phyloP scores from a whole-genome alignment of 2,329 filamentous ascomycete genomes.

The Lasiodiplodia gonubiensis region DNA sequence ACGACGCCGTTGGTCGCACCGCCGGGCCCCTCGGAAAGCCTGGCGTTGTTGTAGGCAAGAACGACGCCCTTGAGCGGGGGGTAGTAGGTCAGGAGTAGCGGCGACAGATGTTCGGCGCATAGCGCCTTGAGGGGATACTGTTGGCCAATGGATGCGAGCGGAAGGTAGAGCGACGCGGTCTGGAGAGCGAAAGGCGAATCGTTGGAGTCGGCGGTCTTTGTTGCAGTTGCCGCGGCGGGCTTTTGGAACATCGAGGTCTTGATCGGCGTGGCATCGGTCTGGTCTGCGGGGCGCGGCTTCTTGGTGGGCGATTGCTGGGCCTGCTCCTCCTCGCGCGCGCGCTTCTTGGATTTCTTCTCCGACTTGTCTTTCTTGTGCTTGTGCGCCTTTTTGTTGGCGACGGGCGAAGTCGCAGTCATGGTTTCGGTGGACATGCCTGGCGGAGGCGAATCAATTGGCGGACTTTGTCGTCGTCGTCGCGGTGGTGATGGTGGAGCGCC shows the following conservation, averaged over 20 bases:
- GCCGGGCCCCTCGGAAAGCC: slow-evolving; percentile 64
- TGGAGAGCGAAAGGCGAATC: slow-evolving; percentile 70
- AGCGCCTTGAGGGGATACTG: slow-evolving; percentile 72
- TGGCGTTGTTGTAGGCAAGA: slow-evolving; percentile 72
- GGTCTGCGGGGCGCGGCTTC: slow-evolving; percentile 25
- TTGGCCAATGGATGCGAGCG: slow-evolving; percentile 74
- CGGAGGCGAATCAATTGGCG: slow-evolving; percentile 28
- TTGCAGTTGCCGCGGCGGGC: neutral
- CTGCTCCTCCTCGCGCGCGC: slow-evolving; percentile 31
- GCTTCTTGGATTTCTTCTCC: slow-evolving; percentile 38
- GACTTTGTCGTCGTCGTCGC: slow-evolving; percentile 1
- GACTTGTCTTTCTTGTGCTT: slow-evolving; percentile 49
- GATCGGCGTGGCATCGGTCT: neutral
- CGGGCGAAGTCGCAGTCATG: slow-evolving; percentile 31
- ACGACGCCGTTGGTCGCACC: neutral
- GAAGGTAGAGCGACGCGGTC: slow-evolving; percentile 79
- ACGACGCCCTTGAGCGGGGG: slow-evolving; percentile 75
- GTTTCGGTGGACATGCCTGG: slow-evolving; percentile 43
- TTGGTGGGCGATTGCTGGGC: slow-evolving; percentile 23
- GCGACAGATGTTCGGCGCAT: slow-evolving; percentile 75
- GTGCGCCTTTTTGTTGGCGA: slow-evolving; percentile 46
- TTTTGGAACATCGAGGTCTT: neutral
- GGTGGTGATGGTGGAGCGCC: slow-evolving; percentile 5
- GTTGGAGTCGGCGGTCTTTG: neutral
- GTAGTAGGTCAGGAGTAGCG: slow-evolving; percentile 78